phyloP scores from a whole-genome alignment of 1,139 yeast genomes.

The Lodderomyces pseudojiufengensis region DNA sequence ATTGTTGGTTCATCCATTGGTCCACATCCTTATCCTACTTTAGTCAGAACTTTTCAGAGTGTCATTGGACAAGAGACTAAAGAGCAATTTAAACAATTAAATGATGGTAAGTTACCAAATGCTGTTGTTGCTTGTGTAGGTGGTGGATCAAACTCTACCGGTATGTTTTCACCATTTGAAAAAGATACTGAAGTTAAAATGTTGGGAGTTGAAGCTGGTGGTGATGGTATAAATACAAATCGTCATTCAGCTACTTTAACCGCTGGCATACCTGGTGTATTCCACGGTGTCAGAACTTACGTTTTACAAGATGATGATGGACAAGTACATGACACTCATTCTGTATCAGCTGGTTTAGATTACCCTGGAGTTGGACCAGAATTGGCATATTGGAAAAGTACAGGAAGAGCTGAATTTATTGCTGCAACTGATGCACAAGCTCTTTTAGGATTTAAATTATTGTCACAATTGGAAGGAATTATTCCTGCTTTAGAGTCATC shows the following conservation, averaged over 20 bases:
- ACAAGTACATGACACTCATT: constrained; percentile 95
- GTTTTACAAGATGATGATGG: constrained; percentile 90
- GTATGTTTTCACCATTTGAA: constrained; percentile 93
- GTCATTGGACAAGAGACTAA: constrained; percentile 95
- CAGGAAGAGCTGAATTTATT: constrained; percentile 85
- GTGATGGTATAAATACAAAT: constrained; percentile 87
- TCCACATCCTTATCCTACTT: constrained; percentile 97
- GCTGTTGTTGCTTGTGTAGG: constrained; percentile 98
- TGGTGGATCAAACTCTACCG: constrained; percentile 97
- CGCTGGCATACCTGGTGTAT: constrained; percentile 92
- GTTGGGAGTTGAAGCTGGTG: constrained; percentile 98
- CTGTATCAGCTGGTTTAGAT: constrained; percentile 97
- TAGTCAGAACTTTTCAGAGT: constrained; percentile 97
- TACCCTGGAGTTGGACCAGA: constrained; percentile 99
- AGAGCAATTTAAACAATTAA: constrained; percentile 77
- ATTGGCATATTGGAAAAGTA: constrained; percentile 89
- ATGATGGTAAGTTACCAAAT: constrained; percentile 82
- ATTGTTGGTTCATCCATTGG: constrained; percentile 98
- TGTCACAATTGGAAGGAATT: constrained; percentile 94
- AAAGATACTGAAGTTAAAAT: constrained; percentile 71
- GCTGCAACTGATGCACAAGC: constrained; percentile 95
- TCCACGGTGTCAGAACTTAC: constrained; percentile 95
- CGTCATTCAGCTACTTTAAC: constrained; percentile 91
- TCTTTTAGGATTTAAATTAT: constrained; percentile 77
- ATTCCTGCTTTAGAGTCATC: constrained; percentile 98